These are phyloP conservation scores for Lactifluus subvellereus DNA, from an alignment of 768 basidiomycete species.

Conservation along the genomic window DNA sequence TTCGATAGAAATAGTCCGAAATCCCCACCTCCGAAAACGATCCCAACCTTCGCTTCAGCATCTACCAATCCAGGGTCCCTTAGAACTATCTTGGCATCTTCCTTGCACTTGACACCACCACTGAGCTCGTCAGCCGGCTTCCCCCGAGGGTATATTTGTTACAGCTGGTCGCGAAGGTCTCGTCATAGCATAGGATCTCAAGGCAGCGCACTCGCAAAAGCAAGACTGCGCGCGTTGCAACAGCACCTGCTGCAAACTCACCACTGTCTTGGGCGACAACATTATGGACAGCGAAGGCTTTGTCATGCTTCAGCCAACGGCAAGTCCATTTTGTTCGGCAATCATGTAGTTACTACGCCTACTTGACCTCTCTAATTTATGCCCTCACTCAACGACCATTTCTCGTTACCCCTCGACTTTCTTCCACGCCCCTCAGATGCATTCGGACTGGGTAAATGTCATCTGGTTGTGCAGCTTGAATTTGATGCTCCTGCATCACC, in stretches of 20 bases:
- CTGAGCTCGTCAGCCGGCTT: conserved; percentile 55
- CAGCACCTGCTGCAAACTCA: conserved; percentile 60
- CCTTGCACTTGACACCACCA: conserved; percentile 80
- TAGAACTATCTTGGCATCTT: conserved; percentile 83
- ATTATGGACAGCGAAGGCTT: conserved; percentile 32
- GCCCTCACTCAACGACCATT: background rate
- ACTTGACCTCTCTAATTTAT: background rate
- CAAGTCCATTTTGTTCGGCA: conserved; percentile 50
- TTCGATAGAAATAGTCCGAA: conserved; percentile 55
- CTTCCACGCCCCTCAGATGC: conserved; percentile 82
- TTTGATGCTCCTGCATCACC: conserved; percentile 59
- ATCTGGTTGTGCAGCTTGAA: conserved; percentile 87
- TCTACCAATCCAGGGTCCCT: background rate
- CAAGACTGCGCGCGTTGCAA: conserved; percentile 24
- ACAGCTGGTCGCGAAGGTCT: conserved; percentile 86
- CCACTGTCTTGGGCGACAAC: conserved; percentile 83
- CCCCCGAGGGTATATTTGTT: conserved; percentile 85
- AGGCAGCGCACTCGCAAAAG: conserved; percentile 37
- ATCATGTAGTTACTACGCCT: conserved; percentile 66
- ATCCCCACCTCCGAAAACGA: conserved; percentile 32
- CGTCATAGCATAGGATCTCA: conserved; percentile 83
- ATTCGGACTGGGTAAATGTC: conserved; percentile 97
- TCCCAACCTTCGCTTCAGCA: background rate
- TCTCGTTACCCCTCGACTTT: conserved; percentile 51
- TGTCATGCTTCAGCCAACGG: conserved; percentile 30